phyloP scores from a whole-genome alignment of 2,329 filamentous ascomycete species.

The Hypoxylon sp. region DNA sequence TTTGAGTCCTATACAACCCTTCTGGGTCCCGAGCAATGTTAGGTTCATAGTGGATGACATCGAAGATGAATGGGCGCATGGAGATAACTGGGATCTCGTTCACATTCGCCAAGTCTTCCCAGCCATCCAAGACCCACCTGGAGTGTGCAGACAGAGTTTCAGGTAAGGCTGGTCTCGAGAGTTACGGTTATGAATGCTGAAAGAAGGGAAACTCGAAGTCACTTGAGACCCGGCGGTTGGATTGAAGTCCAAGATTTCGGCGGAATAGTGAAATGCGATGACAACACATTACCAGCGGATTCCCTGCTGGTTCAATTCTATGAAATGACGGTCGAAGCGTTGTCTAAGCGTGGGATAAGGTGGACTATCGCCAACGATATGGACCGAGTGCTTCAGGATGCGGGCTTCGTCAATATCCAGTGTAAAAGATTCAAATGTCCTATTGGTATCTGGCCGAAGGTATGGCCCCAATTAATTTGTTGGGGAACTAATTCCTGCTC shows the following conservation, averaged over 20 bases:
- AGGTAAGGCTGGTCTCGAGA: conserved; percentile 16
- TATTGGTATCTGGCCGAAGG: conserved; percentile 58
- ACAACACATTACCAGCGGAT: conserved; percentile 40
- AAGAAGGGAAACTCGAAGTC: conserved; percentile 38
- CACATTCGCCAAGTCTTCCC: conserved; percentile 64
- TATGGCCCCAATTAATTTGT: neutral
- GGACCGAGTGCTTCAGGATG: conserved; percentile 33
- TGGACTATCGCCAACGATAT: conserved; percentile 43
- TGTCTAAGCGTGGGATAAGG: conserved; percentile 38
- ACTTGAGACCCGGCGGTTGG: conserved; percentile 48
- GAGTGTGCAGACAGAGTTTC: conserved; percentile 26
- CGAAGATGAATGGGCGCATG: conserved; percentile 64
- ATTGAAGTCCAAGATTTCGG: conserved; percentile 49
- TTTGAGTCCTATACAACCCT: conserved; percentile 48
- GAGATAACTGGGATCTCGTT: conserved; percentile 66
- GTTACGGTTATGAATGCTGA: conserved; percentile 2
- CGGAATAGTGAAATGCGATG: conserved; percentile 45
- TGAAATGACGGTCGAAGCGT: conserved; percentile 31
- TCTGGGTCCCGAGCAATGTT: conserved; percentile 64
- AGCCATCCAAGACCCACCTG: conserved; percentile 59
- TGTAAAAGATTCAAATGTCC: conserved; percentile 54
- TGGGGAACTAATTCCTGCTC: neutral
- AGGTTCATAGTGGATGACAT: conserved; percentile 69
- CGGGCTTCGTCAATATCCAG: conserved; percentile 48
- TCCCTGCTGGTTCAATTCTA: conserved; percentile 40